Evolutionary conservation across 371 early-diverging fungal species (phyloP).

Genomic region (Mucor velutinosus): DNA sequence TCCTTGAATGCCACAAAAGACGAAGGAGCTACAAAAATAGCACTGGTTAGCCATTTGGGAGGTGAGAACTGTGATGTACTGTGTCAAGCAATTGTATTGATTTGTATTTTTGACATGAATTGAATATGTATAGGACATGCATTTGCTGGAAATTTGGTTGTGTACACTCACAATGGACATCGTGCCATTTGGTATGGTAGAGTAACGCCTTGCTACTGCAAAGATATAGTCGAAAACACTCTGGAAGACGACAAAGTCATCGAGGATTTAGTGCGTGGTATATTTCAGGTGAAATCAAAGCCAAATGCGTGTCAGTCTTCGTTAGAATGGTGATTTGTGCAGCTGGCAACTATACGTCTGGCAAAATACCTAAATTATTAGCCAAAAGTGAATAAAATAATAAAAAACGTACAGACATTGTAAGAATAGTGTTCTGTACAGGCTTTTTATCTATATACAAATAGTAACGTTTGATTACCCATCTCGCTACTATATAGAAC

Average conservation of each 20-base stretch:
- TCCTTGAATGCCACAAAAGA: slow-evolving; percentile 1
- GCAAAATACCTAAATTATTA: too few relatives aligned
- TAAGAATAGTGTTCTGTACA: too few relatives aligned
- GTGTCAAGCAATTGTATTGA: background rate
- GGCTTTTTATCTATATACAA: too few relatives aligned
- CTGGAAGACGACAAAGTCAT: slow-evolving; percentile 34
- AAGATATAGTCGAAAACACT: slow-evolving; percentile 35
- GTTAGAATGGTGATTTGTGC: slow-evolving; percentile 24
- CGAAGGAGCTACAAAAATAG: slow-evolving; percentile 17
- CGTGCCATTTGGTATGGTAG: slow-evolving; percentile 50
- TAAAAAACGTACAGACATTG: too few relatives aligned
- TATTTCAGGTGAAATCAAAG: slow-evolving; percentile 34
- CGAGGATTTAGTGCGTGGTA: slow-evolving; percentile 35
- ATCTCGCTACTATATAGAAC: too few relatives aligned
- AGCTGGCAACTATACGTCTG: background rate
- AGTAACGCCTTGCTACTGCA: slow-evolving; percentile 44
- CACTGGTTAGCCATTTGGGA: slow-evolving; percentile 43
- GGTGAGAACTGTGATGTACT: slow-evolving; percentile 13
- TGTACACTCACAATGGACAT: slow-evolving; percentile 39
- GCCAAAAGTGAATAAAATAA: background rate
- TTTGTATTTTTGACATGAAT: background rate
- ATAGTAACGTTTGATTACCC: too few relatives aligned
- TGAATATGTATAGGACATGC: slow-evolving; percentile 27
- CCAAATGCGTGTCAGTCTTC: slow-evolving; percentile 12
- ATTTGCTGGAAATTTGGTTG: slow-evolving; percentile 45